Evolutionary conservation across 768 basidiomycete species (phyloP).

Genomic region (Holtermannia corniformis): DNA sequence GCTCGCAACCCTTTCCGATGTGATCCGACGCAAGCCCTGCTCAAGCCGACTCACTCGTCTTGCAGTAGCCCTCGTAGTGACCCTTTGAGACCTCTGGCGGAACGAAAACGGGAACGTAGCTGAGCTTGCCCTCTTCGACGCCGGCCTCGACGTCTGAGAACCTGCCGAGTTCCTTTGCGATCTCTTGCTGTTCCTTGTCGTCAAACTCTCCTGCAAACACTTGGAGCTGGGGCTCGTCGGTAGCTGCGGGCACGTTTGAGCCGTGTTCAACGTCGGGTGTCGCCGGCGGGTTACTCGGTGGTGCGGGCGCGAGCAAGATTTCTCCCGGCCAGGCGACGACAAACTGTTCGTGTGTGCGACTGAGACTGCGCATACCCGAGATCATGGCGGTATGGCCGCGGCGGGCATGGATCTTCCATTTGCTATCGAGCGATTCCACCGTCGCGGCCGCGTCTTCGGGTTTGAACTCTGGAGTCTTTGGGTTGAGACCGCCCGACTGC

Average conservation of each 20-base stretch:
- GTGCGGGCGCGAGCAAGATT: constrained; percentile 48
- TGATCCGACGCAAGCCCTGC: too few species aligned
- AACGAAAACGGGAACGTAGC: constrained; percentile 69
- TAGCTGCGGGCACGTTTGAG: constrained; percentile 11
- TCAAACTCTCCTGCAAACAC: constrained; percentile 45
- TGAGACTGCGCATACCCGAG: constrained; percentile 76
- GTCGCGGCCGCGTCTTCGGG: constrained; percentile 45
- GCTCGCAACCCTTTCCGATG: too few species aligned
- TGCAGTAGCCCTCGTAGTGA: constrained; percentile 97
- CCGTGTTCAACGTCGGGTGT: constrained; percentile 19
- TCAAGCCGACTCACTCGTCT: constrained; percentile 81
- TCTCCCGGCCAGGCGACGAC: constrained; percentile 94
- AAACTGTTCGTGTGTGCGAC: constrained; percentile 75
- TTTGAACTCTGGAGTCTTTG: constrained; percentile 63
- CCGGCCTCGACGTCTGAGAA: constrained; percentile 51
- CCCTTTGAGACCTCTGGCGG: constrained; percentile 64
- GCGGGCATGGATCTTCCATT: constrained; percentile 68
- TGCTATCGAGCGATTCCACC: constrained; percentile 27
- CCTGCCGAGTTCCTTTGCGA: constrained; percentile 56
- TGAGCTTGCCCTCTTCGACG: constrained; percentile 48
- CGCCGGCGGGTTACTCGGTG: constrained; percentile 31
- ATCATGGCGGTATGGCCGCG: constrained; percentile 94
- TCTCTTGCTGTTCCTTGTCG: constrained; percentile 54
- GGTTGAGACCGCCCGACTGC: constrained; percentile 27
- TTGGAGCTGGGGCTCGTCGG: constrained; percentile 15